Base-by-base conservation (phyloP, 208 protist genomes). In the Leishmania martiniquensis region DNA sequence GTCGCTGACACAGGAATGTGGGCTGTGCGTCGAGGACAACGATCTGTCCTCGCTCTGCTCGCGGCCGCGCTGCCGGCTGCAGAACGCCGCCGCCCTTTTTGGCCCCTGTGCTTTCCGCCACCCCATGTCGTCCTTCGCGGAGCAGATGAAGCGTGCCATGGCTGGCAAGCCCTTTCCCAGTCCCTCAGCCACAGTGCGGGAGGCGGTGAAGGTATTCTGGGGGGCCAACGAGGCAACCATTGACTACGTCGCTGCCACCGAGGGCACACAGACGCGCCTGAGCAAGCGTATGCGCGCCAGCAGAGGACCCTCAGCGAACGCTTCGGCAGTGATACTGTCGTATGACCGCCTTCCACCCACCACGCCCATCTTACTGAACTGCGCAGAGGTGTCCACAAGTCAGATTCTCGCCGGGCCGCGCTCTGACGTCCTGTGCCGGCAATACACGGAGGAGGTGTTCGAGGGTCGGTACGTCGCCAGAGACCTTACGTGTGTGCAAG, bases 401-500 rank as follows among this genome's bases (percentile, higher is more conserved):
- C 86, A 91, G 71, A 91, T 91, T 65, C 77, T 89, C 4, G 83
- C 85, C 17, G 89, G 87, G 4, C 80, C 77, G 29, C 84, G 81
- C 32, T 82, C 75, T 7, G 87, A 93, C 57, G 75, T 83, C 22
- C 49, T 89, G 45, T 91, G 89, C 51, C 86, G 89, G 65, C 82
- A 87, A 74, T 91, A 91, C 85, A 81, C 85, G 47, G 72, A 82
- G 42, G 81, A 89, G 55, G 62, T 81, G 44, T 84, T 89, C 39
- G 37, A 70, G 22, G 78, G 75, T 39, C 49, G 70, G 55, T 83
- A 77, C 65, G 49, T 76, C 0, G 80, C 74, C 29, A 75, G 84
- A 65, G 75, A 87, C 25, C 69, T 87, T 42, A 87, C 87, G 22
- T 91, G 89, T 60, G 85, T 91, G 66, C 85, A 88, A 77, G 87